These are phyloP conservation scores for Triticum dicoccoides DNA, from an alignment of 176 grass and related monocot genomes.

Conservation along the genomic window DNA sequence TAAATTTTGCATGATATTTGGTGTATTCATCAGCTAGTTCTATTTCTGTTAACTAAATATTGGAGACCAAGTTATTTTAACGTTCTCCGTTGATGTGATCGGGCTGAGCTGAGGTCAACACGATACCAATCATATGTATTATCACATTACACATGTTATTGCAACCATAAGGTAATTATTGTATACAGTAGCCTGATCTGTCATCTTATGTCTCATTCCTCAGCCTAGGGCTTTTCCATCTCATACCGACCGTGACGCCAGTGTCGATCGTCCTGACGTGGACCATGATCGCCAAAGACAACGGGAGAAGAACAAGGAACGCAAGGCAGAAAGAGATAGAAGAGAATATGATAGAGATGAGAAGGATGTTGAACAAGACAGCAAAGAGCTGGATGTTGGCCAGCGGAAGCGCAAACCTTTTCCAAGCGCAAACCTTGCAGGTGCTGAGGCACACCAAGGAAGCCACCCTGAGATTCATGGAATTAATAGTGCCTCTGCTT, in stretches of 20 bases:
- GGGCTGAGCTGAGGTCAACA: slow-evolving; percentile 26
- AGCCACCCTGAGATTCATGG: slow-evolving; percentile 42
- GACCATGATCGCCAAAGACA: slow-evolving; percentile 86
- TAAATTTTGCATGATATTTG: slow-evolving; percentile 1
- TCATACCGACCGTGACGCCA: slow-evolving; percentile 73
- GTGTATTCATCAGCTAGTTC: not conserved
- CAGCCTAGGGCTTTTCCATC: slow-evolving; percentile 59
- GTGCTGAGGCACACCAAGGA: slow-evolving; percentile 57
- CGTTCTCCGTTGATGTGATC: not conserved
- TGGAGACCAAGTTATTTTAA: not conserved
- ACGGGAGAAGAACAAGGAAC: slow-evolving; percentile 81
- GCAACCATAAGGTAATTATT: not conserved
- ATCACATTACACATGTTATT: not conserved
- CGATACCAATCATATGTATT: not conserved
- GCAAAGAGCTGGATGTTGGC: slow-evolving; percentile 55
- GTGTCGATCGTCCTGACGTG: slow-evolving; percentile 80
- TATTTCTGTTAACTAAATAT: not conserved
- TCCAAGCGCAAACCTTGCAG: slow-evolving; percentile 41
- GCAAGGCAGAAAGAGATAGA: slow-evolving; percentile 74
- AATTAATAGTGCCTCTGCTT: slow-evolving; percentile 62
- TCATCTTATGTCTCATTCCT: slow-evolving; percentile 25
- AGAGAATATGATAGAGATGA: slow-evolving; percentile 87
- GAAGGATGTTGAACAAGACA: slow-evolving; percentile 83
- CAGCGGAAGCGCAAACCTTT: slow-evolving; percentile 54
- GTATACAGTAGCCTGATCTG: not conserved